Evolutionary conservation across 345 rosid genomes (phyloP), one percentile per base, ranked within the genome.

Genomic region (Stellera chamaejasme): DNA sequence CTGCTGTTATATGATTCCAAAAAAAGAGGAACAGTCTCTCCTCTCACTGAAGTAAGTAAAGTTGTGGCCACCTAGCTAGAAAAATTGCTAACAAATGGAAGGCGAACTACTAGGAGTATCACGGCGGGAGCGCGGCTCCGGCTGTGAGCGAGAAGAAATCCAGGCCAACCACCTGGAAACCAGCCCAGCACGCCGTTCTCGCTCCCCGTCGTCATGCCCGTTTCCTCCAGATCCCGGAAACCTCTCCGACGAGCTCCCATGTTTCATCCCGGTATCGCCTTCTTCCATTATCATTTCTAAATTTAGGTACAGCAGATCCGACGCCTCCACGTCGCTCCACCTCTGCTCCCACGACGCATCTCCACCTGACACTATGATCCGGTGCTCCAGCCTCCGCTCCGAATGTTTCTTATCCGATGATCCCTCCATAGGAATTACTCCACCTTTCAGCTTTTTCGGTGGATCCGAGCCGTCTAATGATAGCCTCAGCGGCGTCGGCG

Each of bases 201-300:
- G 26, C 6, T 53, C 44, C n/a, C 55, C 71, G 61, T 68, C 39
- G 26, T 43, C 7, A 14, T 48, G 14, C 12, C 64, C 57, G 53
- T 55, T 62, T 49, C 69, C 51, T 43, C 59, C 71, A 58, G 73
- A 64, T 41, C 69, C 65, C 56, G 68, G 54, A 69, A 79, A 76
- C 69, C 95, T 72, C 69, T 87, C 88, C 56, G 95, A 87, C 75
- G 80, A 71, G 54, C 91, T 84, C 79, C 95, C 76, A 53, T 63
- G 54, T 16, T 75, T 78, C 32, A 74, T 81, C 70, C 74, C 80
- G 54, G 59, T 65, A 50, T 75, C 78, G 67, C 86, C 80, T 74
- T 56, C 45, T 27, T 1, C 50, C 0, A 82, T 59, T 14, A 88
- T 77, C 96, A 80, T 75, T 61, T 81, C 88, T 43, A 90, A 81